These are phyloP conservation scores for Penicillium fimorum DNA, from an alignment of 495 filamentous ascomycete species.

Conservation along the genomic window DNA sequence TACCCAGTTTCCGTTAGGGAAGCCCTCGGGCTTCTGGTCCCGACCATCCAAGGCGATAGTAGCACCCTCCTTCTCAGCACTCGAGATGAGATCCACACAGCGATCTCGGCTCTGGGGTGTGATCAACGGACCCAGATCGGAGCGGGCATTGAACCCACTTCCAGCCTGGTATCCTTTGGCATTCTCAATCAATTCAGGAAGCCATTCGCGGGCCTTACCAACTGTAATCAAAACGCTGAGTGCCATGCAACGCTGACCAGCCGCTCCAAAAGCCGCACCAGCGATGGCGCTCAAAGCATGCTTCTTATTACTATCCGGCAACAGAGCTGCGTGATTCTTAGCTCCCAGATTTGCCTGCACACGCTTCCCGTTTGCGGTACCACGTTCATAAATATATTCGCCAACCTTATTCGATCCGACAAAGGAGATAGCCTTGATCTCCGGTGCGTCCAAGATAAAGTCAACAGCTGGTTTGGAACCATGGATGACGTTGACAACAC, in stretches of 20 bases:
- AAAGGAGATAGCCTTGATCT: slow-evolving; percentile 95
- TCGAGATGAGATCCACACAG: slow-evolving; percentile 84
- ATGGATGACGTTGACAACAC: slow-evolving; percentile 92
- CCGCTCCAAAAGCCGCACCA: slow-evolving; percentile 96
- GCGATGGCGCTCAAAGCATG: slow-evolving; percentile 93
- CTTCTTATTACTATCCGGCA: slow-evolving; percentile 98
- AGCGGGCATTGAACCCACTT: slow-evolving; percentile 88
- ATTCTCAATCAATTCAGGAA: slow-evolving; percentile 83
- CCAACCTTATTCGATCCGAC: slow-evolving; percentile 95
- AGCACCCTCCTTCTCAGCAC: slow-evolving; percentile 88
- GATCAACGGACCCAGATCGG: slow-evolving; percentile 93
- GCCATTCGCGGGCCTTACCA: slow-evolving; percentile 92
- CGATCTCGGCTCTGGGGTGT: slow-evolving; percentile 85
- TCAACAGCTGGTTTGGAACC: slow-evolving; percentile 88
- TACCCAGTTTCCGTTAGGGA: slow-evolving; percentile 95
- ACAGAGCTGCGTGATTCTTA: slow-evolving; percentile 94
- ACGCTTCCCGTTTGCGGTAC: slow-evolving; percentile 86
- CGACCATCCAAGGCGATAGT: slow-evolving; percentile 90
- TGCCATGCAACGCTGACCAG: slow-evolving; percentile 97
- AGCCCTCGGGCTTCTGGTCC: slow-evolving; percentile 82
- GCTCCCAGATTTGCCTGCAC: slow-evolving; percentile 98
- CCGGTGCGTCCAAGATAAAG: slow-evolving; percentile 93
- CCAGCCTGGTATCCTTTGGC: slow-evolving; percentile 79
- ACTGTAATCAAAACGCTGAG: slow-evolving; percentile 91
- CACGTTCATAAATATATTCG: slow-evolving; percentile 91